Evolutionary conservation across 1,284 basidiomycete species (phyloP), one percentile per base, ranked within the genome.

Genomic region (Cryptococcus amylolentus): DNA sequence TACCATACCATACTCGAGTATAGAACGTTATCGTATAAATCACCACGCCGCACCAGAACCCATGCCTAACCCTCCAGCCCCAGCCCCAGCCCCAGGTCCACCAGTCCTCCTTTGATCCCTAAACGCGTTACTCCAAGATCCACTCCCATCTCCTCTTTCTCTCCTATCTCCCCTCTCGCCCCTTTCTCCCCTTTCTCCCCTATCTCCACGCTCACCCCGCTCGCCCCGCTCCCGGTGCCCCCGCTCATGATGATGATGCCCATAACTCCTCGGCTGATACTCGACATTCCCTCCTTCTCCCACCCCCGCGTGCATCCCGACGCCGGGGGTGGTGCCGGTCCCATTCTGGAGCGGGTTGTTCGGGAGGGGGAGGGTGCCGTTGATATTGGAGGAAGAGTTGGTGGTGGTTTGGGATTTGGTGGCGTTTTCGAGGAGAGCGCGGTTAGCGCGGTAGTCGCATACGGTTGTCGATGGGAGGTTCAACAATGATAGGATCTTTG

Each of bases 361-460:
- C 26, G 48, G 55, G 55, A 50, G 54, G 47, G 48, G 55, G 55
- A 50, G 54, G 47, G 45, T 37, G 42, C 37, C 41, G 43, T 39
- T 40, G 73, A 45, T 54, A 54, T 40, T 57, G 49, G 26, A 43
- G 27, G 41, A 54, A 51, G 35, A 3, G 23, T 23, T 56, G 51
- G 48, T 53, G 54, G 31, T 35, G 37, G 31, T 54, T 10, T 46
- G 18, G 27, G 67, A 65, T 54, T 65, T 64, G 13, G 56, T 55
- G 42, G 65, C 61, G 10, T 71, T 70, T 39, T 77, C 76, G 16
- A 77, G 62, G 7, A 77, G 60, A 10, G 73, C 68, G 45, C 68
- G 68, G 63, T 77, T 77, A 12, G 77, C 73, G 20, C 75, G 70
- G 62, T 78, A 78, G 57, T 78, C 77, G 57, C 75, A 75, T 44